Evolutionary conservation across 192 early-diverging fungal species (phyloP).

Genomic region (Chytriomyces sp.): DNA sequence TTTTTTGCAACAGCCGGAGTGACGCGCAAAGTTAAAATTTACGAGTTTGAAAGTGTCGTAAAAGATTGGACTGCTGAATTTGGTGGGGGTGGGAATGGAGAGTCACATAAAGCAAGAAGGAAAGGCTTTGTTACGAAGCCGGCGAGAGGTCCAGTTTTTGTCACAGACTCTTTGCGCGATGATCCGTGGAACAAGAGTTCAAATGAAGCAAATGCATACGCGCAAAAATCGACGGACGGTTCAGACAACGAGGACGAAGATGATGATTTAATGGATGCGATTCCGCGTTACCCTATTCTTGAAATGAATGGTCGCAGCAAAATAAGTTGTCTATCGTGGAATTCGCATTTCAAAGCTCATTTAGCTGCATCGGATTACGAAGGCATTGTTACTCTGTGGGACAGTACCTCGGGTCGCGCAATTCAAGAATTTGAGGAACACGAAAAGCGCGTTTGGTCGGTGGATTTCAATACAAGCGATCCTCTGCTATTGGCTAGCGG

Average conservation of each 20-base stretch:
- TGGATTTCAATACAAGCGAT: constrained; percentile 81
- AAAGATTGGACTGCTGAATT: constrained; percentile 36
- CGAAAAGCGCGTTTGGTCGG: constrained; percentile 90
- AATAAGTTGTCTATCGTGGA: constrained; percentile 94
- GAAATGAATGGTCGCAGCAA: constrained; percentile 83
- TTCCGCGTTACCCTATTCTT: constrained; percentile 73
- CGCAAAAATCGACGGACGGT: constrained; percentile 12
- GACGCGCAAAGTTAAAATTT: constrained; percentile 91
- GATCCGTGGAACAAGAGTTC: neutral
- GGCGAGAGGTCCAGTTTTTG: neutral
- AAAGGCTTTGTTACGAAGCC: neutral
- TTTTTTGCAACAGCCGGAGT: constrained; percentile 94
- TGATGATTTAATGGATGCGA: constrained; percentile 43
- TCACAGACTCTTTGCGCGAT: constrained; percentile 19
- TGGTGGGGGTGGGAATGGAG: constrained; percentile 12
- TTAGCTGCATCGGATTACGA: constrained; percentile 93
- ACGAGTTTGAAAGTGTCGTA: constrained; percentile 72
- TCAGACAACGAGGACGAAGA: constrained; percentile 37
- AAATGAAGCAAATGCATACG: constrained; percentile 38
- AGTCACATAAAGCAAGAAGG: neutral
- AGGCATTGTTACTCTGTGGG: constrained; percentile 89
- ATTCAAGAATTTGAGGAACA: constrained; percentile 82
- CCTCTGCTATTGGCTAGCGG: constrained; percentile 83
- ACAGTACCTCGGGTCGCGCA: constrained; percentile 69
- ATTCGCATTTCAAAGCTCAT: constrained; percentile 82